Evolutionary conservation across 805 yeast genomes (phyloP).

Genomic region (Metschnikowia santaceciliae): DNA sequence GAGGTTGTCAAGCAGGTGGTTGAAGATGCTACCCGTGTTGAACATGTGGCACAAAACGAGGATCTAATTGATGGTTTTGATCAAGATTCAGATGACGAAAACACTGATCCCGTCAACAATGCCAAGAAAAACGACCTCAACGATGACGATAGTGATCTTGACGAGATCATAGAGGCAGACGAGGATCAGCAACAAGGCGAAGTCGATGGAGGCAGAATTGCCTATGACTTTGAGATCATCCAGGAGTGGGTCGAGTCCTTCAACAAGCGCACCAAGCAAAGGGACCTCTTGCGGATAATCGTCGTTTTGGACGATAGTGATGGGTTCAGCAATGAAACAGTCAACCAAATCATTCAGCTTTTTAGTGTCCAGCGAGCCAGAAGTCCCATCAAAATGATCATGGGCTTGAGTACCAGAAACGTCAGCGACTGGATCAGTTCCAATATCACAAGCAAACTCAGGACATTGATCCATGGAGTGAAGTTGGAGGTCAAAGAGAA

Average conservation of each 20-base stretch:
- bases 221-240: constrained; percentile 35
- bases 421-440: constrained; percentile 35
- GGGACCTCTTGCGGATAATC: constrained; percentile 17
- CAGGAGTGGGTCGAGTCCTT: constrained; percentile 28
- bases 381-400: constrained; percentile 32
- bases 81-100: constrained; percentile 10
- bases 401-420: constrained; percentile 35
- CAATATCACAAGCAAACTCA: constrained; percentile 28
- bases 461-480: constrained; percentile 26
- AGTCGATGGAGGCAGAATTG: constrained; percentile 22
- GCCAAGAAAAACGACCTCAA: constrained; percentile 11
- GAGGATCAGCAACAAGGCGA: constrained; percentile 17
- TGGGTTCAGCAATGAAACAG: constrained; percentile 29
- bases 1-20: constrained; percentile 33
- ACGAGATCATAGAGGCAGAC: constrained; percentile 11
- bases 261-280: constrained; percentile 6
- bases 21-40: constrained; percentile 4
- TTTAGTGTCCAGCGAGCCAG: constrained; percentile 23
- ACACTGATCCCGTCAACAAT: neutral
- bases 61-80: neutral
- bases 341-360: constrained; percentile 34
- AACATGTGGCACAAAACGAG: neutral
- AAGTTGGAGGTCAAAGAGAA: constrained; percentile 33
- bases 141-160: constrained; percentile 9
- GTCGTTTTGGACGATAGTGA: constrained; percentile 37